Base-by-base conservation (phyloP, 352 stramenopile genomes). In the Phytophthora colocasiae region DNA sequence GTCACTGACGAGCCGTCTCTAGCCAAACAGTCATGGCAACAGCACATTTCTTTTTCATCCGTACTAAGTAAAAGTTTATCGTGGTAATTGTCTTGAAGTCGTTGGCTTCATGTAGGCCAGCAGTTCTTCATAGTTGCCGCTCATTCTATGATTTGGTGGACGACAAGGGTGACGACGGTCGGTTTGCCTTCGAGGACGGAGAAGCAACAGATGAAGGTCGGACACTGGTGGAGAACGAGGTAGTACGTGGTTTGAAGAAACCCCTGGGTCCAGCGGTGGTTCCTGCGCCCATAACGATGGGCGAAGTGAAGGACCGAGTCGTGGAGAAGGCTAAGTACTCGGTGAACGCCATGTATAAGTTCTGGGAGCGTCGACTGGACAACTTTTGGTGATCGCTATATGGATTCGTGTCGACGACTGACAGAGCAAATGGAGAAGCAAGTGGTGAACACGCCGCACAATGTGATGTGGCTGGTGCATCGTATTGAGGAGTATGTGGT, bases 391-490 rank as follows among this genome's bases (percentile, higher is more conserved):
- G 80, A 87, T 24, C 76, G 83, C 6, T 92, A 92, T 61, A 48
- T 87, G 52, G 83, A 89, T n/a, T 92, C 81, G 38, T 92, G 83
- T 44, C 54, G 65, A 40, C 75, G 78, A 41, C 57, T 90, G n/a
- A 67, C 83, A 4, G 66, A 67, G 26, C 83, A 92, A 60, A 92
- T 92, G 83, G 67, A 88, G 47, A 90, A 87, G 65, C 81, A 90
- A 39, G 66, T 59, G 17, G 48, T 54, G 11, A 83, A 61, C 34
- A 72, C 78, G 31, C 78, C 78, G 15, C 73, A 70, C 31, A 85
- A 77, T 65, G 77, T 77, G 9, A 69, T 65, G 58, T 87, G 78
- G 78, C 62, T 87, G n/a, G 60, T 84, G 59, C 65, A 71, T 31
- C 66, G 78, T 22, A 83, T 85, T 26, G 69, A 81, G 6, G 69